Evolutionary conservation across 2,329 filamentous ascomycete genomes (phyloP).

Genomic region (Geoglossum cookeanum): DNA sequence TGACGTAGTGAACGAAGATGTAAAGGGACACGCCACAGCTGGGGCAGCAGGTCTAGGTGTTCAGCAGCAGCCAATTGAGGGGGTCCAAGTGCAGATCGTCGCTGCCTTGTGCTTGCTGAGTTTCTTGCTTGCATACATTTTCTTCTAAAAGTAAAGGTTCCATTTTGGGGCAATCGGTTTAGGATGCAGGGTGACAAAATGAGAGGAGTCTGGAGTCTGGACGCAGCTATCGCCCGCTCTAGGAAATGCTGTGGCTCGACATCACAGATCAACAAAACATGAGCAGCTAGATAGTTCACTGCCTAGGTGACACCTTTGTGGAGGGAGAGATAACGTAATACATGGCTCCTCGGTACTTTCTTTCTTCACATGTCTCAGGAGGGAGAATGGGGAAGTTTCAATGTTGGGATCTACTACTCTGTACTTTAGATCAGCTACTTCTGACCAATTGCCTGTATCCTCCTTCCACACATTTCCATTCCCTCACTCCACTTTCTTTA

Average conservation of each 20-base stretch:
- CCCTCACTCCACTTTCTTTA: background rate
- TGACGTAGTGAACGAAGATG: conserved; percentile 29
- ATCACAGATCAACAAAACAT: background rate
- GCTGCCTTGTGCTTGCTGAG: conserved; percentile 70
- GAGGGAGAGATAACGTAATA: background rate
- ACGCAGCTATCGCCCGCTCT: background rate
- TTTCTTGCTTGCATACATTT: conserved; percentile 88
- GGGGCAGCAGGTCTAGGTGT: conserved; percentile 34
- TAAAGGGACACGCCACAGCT: conserved; percentile 30
- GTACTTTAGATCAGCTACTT: background rate
- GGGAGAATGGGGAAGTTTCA: background rate
- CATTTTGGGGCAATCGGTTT: too few species aligned
- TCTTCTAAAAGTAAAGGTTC: conserved; percentile 46
- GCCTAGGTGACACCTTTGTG: background rate
- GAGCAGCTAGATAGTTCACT: background rate
- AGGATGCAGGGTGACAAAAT: background rate
- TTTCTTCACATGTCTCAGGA: background rate
- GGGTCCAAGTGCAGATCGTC: conserved; percentile 72
- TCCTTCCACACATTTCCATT: background rate
- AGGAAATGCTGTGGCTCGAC: background rate
- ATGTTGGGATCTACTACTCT: background rate
- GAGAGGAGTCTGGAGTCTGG: background rate
- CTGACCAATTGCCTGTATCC: background rate
- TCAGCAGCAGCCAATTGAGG: conserved; percentile 38
- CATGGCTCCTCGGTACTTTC: background rate